Evolutionary conservation across 768 basidiomycete species (phyloP).

Genomic region (Termitomyces sp.): DNA sequence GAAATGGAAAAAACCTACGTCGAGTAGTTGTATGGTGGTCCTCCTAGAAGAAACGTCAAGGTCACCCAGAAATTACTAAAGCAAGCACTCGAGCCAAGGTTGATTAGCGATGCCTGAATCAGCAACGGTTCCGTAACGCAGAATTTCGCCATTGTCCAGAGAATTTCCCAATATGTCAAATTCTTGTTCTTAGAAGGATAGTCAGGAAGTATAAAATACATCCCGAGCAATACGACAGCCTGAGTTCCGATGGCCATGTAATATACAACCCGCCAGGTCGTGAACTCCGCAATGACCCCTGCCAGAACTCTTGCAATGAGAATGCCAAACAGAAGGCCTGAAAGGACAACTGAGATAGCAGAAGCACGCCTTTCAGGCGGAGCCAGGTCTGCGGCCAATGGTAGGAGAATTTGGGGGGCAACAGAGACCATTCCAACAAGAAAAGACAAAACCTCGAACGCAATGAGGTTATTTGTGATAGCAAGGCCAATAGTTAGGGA

Average conservation of each 20-base stretch:
- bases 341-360: conserved; percentile 71
- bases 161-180: conserved; percentile 62
- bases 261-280: conserved; percentile 74
- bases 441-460: conserved; percentile 69
- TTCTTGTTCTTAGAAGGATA: conserved; percentile 73
- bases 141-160: conserved; percentile 75
- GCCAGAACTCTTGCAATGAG: conserved; percentile 72
- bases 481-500: conserved; percentile 70
- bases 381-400: conserved; percentile 78
- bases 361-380: conserved; percentile 70
- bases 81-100: conserved; percentile 56
- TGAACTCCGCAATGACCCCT: conserved; percentile 71
- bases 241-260: conserved; percentile 77
- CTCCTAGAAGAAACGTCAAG: conserved; percentile 77
- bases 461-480: conserved; percentile 50
- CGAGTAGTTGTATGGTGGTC: conserved; percentile 70
- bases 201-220: conserved; percentile 73
- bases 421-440: conserved; percentile 67
- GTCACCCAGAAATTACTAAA: conserved; percentile 68
- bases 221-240: conserved; percentile 46
- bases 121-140: conserved; percentile 75
- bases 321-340: conserved; percentile 69
- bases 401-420: conserved; percentile 73
- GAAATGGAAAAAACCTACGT: conserved; percentile 41
- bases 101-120: conserved; percentile 62